These are phyloP conservation scores for Nakazawaea siamensis DNA, from an alignment of 805 yeast genomes.

Conservation along the genomic window DNA sequence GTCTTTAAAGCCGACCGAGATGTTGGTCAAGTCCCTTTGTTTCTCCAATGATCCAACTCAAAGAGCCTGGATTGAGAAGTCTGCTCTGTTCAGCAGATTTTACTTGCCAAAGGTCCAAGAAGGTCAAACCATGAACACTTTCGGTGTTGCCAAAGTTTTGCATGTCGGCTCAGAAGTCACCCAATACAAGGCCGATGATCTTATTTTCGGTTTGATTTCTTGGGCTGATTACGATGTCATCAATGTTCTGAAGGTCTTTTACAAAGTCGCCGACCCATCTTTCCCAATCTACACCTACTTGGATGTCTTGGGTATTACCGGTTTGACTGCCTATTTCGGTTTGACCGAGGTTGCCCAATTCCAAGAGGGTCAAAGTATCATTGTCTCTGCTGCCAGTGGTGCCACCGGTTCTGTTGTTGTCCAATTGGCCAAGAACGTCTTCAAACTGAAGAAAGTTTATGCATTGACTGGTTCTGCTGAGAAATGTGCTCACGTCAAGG, in stretches of 20 bases:
- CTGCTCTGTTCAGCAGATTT: constrained; percentile 20
- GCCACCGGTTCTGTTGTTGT: constrained; percentile 61
- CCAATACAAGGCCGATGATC: constrained; percentile 34
- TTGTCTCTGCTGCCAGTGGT: constrained; percentile 63
- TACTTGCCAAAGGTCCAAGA: constrained; percentile 31
- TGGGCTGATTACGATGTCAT: constrained; percentile 44
- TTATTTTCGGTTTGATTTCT: constrained; percentile 27
- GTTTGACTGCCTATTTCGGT: constrained; percentile 55
- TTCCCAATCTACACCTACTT: constrained; percentile 34
- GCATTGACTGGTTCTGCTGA: constrained; percentile 56
- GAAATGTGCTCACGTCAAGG: constrained; percentile 44
- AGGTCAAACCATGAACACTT: constrained; percentile 35
- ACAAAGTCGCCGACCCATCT: constrained; percentile 22
- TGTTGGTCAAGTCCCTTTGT: constrained; percentile 36
- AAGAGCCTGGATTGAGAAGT: constrained; percentile 44
- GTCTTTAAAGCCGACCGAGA: too few species aligned
- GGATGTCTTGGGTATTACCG: constrained; percentile 46
- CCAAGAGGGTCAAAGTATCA: constrained; percentile 33
- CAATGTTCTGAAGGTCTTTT: constrained; percentile 18
- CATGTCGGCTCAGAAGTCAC: constrained; percentile 30
- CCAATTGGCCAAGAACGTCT: constrained; percentile 45
- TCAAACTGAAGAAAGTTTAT: constrained; percentile 46
- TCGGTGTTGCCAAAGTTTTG: constrained; percentile 42
- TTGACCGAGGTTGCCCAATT: constrained; percentile 41
- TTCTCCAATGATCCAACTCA: constrained; percentile 58